Evolutionary conservation across 768 basidiomycete genomes (phyloP).

Genomic region (Tulasnella calospora): DNA sequence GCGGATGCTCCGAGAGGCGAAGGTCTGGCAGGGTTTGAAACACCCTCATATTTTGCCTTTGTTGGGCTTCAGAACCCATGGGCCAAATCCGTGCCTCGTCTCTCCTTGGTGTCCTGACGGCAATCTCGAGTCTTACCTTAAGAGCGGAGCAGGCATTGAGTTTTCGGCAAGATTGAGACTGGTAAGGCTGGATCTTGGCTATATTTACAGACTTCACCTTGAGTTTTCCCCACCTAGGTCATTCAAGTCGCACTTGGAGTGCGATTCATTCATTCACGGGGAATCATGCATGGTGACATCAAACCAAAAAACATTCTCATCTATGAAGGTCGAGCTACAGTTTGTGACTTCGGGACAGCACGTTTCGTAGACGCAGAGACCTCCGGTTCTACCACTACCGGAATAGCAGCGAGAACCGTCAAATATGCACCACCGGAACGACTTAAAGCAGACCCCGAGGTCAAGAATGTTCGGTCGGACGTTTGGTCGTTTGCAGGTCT

Average conservation of each 20-base stretch:
- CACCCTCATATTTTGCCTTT: background rate
- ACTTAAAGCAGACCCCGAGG: background rate
- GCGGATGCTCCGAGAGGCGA: background rate
- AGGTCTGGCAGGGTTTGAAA: background rate
- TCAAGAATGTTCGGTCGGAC: background rate
- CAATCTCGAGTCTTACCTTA: background rate
- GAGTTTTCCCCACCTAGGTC: background rate
- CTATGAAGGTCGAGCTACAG: background rate
- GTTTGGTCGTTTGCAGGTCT: background rate
- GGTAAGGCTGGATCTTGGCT: background rate
- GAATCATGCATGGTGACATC: background rate
- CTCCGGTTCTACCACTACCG: background rate
- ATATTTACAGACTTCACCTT: background rate
- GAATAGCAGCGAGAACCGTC: background rate
- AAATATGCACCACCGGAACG: background rate
- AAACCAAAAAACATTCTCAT: background rate
- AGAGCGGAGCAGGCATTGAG: background rate
- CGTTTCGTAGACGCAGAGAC: background rate
- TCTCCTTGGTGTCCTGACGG: background rate
- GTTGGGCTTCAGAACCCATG: background rate
- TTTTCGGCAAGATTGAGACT: background rate
- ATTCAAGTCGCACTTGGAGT: background rate
- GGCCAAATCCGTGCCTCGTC: background rate
- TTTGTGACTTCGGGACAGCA: background rate
- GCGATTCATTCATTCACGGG: background rate